These are phyloP conservation scores for Penicillium goetzii DNA, from an alignment of 495 filamentous ascomycete genomes.

Conservation along the genomic window DNA sequence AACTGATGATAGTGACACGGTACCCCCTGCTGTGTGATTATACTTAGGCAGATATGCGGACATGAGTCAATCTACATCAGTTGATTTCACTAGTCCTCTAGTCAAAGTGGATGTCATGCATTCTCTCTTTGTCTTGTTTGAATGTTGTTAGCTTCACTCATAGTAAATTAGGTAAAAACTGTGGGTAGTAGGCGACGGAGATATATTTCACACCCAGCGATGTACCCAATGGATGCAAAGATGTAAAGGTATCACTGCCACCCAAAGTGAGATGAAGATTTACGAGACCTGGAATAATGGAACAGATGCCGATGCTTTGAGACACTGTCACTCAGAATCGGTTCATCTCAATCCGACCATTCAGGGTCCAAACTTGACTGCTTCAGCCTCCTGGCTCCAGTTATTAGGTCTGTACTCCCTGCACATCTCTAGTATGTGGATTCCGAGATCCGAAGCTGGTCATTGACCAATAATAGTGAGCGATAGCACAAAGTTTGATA, in stretches of 20 bases:
- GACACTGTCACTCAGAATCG: slow-evolving; percentile 25
- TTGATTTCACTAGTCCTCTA: neutral
- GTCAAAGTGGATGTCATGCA: too few relatives aligned
- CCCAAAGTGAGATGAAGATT: neutral
- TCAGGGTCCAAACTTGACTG: slow-evolving; percentile 3
- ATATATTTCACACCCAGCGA: too few relatives aligned
- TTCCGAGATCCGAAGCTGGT: slow-evolving; percentile 11
- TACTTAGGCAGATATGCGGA: slow-evolving; percentile 7
- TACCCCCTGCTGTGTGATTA: slow-evolving; percentile 27
- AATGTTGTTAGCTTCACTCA: too few relatives aligned
- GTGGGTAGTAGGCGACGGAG: too few relatives aligned
- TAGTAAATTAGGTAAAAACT: neutral
- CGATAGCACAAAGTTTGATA: neutral
- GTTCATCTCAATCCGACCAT: neutral
- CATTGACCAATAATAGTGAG: slow-evolving; percentile 7
- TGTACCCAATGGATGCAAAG: neutral
- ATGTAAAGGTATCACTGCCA: too few relatives aligned
- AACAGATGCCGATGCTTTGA: slow-evolving; percentile 20
- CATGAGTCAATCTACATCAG: neutral
- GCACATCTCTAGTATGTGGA: neutral
- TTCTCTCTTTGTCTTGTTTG: too few relatives aligned
- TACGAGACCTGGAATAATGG: neutral
- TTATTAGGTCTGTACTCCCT: neutral
- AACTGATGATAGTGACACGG: slow-evolving; percentile 24
- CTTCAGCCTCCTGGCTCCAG: slow-evolving; percentile 3